Conservation (phyloP, 2,329 filamentous ascomycete species). For the Ploettnerulaceae sp. region DNA sequence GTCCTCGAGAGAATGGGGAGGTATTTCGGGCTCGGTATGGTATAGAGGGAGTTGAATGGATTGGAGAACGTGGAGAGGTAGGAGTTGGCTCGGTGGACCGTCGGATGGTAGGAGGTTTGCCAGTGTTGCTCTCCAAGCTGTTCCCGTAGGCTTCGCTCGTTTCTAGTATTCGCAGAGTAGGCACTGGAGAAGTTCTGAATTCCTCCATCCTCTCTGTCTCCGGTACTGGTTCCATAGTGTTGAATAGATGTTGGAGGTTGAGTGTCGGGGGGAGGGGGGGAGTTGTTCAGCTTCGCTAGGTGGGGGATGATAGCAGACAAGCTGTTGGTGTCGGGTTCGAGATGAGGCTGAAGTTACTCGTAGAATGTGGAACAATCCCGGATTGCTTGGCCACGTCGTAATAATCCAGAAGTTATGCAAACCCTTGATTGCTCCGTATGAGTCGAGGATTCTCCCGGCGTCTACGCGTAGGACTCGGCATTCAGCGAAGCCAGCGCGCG, state of each 20-base stretch:
- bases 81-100: conserved; percentile 55
- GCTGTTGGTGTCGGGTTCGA: background rate
- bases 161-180: conserved; percentile 44
- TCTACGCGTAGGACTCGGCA: conserved; percentile 19
- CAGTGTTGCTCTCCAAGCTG: conserved; percentile 34
- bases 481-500: conserved; percentile 25
- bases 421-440: conserved; percentile 8
- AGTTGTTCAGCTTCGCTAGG: background rate
- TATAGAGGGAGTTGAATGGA: conserved; percentile 38
- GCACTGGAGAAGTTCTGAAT: conserved; percentile 54
- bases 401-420: conserved; percentile 12
- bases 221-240: conserved; percentile 60
- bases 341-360: conserved; percentile 20
- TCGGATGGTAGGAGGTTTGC: conserved; percentile 49
- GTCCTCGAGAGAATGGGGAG: conserved; percentile 53
- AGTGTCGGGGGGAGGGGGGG: too few species aligned
- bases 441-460: conserved; percentile 19
- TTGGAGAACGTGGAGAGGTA: conserved; percentile 47
- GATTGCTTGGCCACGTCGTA: conserved; percentile 11
- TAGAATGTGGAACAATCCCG: conserved; percentile 11
- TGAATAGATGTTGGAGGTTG: too few species aligned
- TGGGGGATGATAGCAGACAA: background rate
- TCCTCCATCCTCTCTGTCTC: conserved; percentile 65
- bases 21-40: conserved; percentile 59
- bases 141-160: conserved; percentile 15